Conservation (phyloP, 805 yeast genomes). For the Isabelozyma gotoi region DNA sequence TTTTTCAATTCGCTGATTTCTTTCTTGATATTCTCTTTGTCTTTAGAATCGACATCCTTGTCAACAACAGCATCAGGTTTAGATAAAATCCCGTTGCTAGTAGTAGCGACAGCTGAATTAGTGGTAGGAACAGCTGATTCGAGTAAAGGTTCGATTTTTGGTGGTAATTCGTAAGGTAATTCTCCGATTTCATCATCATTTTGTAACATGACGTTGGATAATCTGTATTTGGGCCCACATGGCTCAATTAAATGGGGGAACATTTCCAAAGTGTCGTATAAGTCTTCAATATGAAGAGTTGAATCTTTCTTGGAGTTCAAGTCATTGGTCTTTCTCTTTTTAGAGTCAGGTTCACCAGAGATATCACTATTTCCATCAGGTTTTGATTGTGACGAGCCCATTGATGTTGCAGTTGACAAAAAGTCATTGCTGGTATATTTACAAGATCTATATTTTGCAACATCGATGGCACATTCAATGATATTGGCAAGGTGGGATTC, state of each 20-base stretch:
- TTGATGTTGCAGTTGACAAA: slow-evolving; percentile 20
- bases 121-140: slow-evolving; percentile 9
- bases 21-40: background rate
- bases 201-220: slow-evolving; percentile 48
- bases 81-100: slow-evolving; percentile 1
- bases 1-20: slow-evolving; percentile 1
- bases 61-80: background rate
- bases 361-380: slow-evolving; percentile 3
- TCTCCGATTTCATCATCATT: slow-evolving; percentile 51
- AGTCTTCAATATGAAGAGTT: slow-evolving; percentile 63
- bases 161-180: slow-evolving; percentile 31
- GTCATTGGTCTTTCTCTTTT: slow-evolving; percentile 10
- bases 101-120: background rate
- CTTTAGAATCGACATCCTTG: background rate
- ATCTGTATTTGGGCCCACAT: slow-evolving; percentile 55
- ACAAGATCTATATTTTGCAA: slow-evolving; percentile 59
- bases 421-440: slow-evolving; percentile 41
- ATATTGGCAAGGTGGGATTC: slow-evolving; percentile 77
- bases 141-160: slow-evolving; percentile 13
- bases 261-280: slow-evolving; percentile 61
- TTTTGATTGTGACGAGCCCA: slow-evolving; percentile 19
- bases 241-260: slow-evolving; percentile 71
- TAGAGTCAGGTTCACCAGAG: slow-evolving; percentile 5
- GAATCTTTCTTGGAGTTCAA: slow-evolving; percentile 16
- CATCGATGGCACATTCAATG: slow-evolving; percentile 72